Evolutionary conservation across 768 basidiomycete species (phyloP).

Genomic region (Termitomyces sp.): DNA sequence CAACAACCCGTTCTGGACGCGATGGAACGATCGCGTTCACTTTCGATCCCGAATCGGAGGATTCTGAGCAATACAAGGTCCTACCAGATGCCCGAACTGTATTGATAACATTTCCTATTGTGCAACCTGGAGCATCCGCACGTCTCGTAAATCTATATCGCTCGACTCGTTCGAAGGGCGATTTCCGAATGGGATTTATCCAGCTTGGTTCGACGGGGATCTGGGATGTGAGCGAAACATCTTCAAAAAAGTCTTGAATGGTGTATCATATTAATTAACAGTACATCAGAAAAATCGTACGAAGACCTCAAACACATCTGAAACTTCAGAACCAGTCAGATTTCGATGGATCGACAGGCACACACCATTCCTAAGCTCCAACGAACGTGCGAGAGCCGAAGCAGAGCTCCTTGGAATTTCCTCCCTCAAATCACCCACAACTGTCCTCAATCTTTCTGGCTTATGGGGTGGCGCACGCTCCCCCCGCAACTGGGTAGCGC

Average conservation of each 20-base stretch:
- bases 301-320: constrained; percentile 1
- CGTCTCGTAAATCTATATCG: constrained; percentile 44
- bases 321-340: constrained; percentile 6
- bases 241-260: neutral
- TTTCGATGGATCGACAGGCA: constrained; percentile 51
- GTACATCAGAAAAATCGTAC: neutral
- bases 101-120: constrained; percentile 55
- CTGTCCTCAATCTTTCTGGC: constrained; percentile 59
- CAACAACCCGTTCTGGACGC: constrained; percentile 53
- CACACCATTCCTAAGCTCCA: constrained; percentile 37
- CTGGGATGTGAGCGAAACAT: constrained; percentile 47
- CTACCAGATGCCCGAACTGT: constrained; percentile 55
- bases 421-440: constrained; percentile 31
- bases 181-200: constrained; percentile 38
- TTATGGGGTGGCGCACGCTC: constrained; percentile 58
- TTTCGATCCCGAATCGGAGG: constrained; percentile 49
- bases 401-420: constrained; percentile 49
- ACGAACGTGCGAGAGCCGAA: constrained; percentile 49
- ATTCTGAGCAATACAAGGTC: constrained; percentile 35
- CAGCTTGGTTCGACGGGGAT: constrained; percentile 61
- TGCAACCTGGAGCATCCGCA: constrained; percentile 40
- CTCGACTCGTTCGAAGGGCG: constrained; percentile 24
- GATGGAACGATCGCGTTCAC: constrained; percentile 48
- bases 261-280: neutral
- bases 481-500: constrained; percentile 46